Evolutionary conservation across 805 yeast species (phyloP), one percentile per base, ranked within the genome.

Genomic region (Blastobotrys terrestris): DNA sequence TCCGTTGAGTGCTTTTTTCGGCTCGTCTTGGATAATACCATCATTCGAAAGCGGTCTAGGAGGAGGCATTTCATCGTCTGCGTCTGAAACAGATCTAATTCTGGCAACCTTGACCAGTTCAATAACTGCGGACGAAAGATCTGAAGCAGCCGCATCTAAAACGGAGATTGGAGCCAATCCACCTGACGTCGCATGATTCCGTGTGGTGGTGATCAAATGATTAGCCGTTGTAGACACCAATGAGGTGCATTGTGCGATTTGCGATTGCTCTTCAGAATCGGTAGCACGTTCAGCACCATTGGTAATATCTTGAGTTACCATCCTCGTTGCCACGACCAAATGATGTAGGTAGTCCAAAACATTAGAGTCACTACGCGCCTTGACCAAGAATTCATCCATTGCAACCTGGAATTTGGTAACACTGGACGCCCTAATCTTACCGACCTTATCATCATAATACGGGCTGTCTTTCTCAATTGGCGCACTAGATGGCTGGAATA

Each of bases 81-180:
- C 49, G 11, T 40, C 46, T 63, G 15, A 35, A 21, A 50, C 44
- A 14, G 60, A 55, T 2, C 60, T 48, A 44, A 65, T 60, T 47
- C 58, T 60, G 14, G 67, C 69, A 4, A 65, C 59, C 52, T 64
- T 64, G 39, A 59, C 63, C 7, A 69, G 56, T 31, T 63, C 87
- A 22, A 77, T 77, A 1, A 74, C 75, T 1, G 82, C 71, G 63
- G 83, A 84, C 5, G 84, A 76, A 39, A 90, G 71, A 62, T 90
- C 96, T 44, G 86, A 78, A 7, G 87, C 70, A 0, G 97, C 84
- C 19, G 89, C 78, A 67, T 88, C 85, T 16, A 90, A 76, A 1
- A 89, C 77, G 18, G 85, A 70, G 50, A 76, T 77, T 0, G 97
- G 96, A 52, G 88, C 68, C 2, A 87, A 62, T n/a, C 76, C 74